Percentiles rank a stretch among this genome's conserved stretches.
These are phyloP conservation scores for Coniochaeta hoffmannii DNA, from an alignment of 2,329 filamentous ascomycete genomes.

Conservation along the genomic window DNA sequence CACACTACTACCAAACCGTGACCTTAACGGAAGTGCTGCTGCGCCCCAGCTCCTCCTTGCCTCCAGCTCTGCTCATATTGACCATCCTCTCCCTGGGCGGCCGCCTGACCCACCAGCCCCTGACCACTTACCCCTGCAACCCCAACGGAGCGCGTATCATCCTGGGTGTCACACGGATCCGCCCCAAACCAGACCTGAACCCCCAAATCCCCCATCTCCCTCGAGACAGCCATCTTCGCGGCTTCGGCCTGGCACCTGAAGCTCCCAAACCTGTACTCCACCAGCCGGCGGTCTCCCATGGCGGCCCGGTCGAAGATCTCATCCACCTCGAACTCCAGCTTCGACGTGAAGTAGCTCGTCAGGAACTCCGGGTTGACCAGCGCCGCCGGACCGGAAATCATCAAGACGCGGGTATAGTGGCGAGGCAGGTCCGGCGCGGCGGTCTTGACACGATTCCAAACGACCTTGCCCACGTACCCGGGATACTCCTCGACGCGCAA, in stretches of 20 bases:
- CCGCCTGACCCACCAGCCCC: not conserved
- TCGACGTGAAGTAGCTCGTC: constrained; percentile 29
- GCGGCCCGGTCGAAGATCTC: constrained; percentile 20
- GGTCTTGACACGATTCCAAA: constrained; percentile 32
- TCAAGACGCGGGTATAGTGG: constrained; percentile 37
- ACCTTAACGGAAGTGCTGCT: not conserved
- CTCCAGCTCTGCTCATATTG: not conserved
- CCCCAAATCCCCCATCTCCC: constrained; percentile 13
- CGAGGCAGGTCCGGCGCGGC: constrained; percentile 15
- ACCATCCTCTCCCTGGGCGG: too few species aligned
- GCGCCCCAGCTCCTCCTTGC: not conserved
- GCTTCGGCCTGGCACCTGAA: constrained; percentile 47
- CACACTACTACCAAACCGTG: too few species aligned
- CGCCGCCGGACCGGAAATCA: constrained; percentile 35
- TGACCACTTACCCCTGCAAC: not conserved
- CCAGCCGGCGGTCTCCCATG: constrained; percentile 14
- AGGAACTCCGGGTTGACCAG: constrained; percentile 37
- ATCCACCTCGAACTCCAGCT: constrained; percentile 42
- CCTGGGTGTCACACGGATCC: constrained; percentile 9
- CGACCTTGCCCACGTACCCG: constrained; percentile 24
- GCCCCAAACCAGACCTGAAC: constrained; percentile 13
- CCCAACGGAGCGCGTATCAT: not conserved
- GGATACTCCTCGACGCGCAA: constrained; percentile 27
- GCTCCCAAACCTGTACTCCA: constrained; percentile 48
- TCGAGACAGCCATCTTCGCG: constrained; percentile 24